Conservation (phyloP, 345 rosid species). For the Nasturtium officinale region DNA sequence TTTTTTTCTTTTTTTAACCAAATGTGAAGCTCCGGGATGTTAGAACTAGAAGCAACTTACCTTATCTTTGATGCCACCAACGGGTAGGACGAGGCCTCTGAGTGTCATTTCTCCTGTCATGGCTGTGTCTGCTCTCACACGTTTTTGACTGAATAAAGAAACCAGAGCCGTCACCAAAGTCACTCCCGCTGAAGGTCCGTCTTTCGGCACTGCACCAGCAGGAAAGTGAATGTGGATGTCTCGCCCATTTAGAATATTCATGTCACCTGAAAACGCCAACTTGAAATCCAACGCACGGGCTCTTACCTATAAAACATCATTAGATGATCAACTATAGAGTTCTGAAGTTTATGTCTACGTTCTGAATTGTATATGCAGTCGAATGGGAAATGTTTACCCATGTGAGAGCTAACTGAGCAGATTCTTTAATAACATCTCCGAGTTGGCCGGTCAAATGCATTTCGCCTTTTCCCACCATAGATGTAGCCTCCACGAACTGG, state of each 20-base stretch:
- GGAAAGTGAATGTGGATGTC: slow-evolving; percentile 99
- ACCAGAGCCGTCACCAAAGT: slow-evolving; percentile 95
- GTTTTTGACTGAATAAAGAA: slow-evolving; percentile 80
- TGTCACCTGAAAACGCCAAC: slow-evolving; percentile 61
- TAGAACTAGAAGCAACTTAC: slow-evolving; percentile 44
- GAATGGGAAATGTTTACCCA: slow-evolving; percentile 60
- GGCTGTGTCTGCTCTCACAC: slow-evolving; percentile 95
- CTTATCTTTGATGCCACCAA: slow-evolving; percentile 98
- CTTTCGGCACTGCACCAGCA: slow-evolving; percentile 96
- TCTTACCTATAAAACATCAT: slow-evolving; percentile 63
- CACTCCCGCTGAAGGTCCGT: slow-evolving; percentile 99
- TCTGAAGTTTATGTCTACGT: neutral
- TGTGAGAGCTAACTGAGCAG: slow-evolving; percentile 96
- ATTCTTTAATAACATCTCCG: slow-evolving; percentile 98
- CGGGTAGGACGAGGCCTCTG: slow-evolving; percentile 96
- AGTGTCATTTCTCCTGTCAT: slow-evolving; percentile 99
- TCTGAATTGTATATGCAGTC: neutral
- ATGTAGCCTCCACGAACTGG: slow-evolving; percentile 92
- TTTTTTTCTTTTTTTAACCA: slow-evolving; percentile 11
- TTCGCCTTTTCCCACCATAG: slow-evolving; percentile 92
- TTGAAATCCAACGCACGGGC: slow-evolving; percentile 88
- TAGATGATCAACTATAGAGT: slow-evolving; percentile 1
- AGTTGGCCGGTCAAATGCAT: slow-evolving; percentile 97
- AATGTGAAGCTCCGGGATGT: slow-evolving; percentile 6
- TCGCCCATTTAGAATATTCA: slow-evolving; percentile 78